phyloP scores from a whole-genome alignment of 225 moss, liverwort and hornwort species.

The Anthoceros angustus region DNA sequence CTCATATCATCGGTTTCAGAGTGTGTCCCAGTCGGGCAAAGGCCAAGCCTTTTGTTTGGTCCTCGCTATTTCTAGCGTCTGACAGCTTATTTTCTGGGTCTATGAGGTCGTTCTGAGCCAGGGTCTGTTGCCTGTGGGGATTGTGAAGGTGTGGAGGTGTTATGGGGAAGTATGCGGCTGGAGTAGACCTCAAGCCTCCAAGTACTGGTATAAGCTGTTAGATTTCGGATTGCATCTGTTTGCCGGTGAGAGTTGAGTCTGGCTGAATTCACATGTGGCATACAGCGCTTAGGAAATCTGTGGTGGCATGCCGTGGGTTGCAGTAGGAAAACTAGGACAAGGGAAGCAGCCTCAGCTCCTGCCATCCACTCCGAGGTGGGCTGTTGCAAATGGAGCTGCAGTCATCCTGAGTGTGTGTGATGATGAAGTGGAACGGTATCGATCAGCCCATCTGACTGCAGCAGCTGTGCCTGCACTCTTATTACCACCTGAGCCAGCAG shows the following conservation, averaged over 20 bases:
- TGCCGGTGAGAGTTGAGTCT: not conserved
- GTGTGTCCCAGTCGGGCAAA: too few species aligned
- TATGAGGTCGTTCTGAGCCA: not conserved
- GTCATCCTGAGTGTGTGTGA: slow-evolving; percentile 34
- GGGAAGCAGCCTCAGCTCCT: slow-evolving; percentile 24
- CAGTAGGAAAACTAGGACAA: slow-evolving; percentile 16
- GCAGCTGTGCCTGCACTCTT: slow-evolving; percentile 37
- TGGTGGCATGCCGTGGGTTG: not conserved
- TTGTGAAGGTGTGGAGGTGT: slow-evolving; percentile 32
- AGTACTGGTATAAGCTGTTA: slow-evolving; percentile 12
- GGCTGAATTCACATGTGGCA: not conserved
- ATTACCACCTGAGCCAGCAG: slow-evolving; percentile 17
- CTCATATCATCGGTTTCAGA: not conserved
- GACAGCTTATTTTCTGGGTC: not conserved
- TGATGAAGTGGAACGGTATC: slow-evolving; percentile 27
- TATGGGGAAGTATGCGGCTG: slow-evolving; percentile 22
- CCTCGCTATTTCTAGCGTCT: not conserved
- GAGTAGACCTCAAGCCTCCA: slow-evolving; percentile 33
- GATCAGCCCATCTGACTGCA: slow-evolving; percentile 31
- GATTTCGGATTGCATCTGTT: not conserved
- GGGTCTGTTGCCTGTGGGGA: not conserved
- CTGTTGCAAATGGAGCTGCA: slow-evolving; percentile 26
- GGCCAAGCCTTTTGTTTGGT: too few species aligned
- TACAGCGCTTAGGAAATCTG: not conserved
- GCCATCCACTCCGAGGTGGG: slow-evolving; percentile 29